phyloP scores from a whole-genome alignment of 1,284 basidiomycete species.

The Tremellales sp. region DNA sequence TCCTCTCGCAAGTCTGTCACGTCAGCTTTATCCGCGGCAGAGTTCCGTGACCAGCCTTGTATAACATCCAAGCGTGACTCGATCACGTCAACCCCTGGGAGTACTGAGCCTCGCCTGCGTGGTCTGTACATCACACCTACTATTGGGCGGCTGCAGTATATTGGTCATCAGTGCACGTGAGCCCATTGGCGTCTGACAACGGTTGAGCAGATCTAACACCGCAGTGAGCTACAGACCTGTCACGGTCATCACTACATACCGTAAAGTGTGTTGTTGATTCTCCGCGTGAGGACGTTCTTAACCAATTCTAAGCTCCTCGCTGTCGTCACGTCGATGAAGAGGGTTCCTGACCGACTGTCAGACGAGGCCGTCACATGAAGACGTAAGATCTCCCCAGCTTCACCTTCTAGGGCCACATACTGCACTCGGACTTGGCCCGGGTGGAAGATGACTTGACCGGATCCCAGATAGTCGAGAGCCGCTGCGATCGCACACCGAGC shows the following conservation, averaged over 20 bases:
- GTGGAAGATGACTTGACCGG: slow-evolving; percentile 64
- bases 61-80: slow-evolving; percentile 78
- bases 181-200: slow-evolving; percentile 85
- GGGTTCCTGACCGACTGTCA: slow-evolving; percentile 59
- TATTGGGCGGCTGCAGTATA: slow-evolving; percentile 75
- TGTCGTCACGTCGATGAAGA: slow-evolving; percentile 87
- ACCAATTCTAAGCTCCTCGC: slow-evolving; percentile 83
- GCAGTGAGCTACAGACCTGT: not conserved
- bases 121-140: too few species aligned
- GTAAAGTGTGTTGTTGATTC: slow-evolving; percentile 65
- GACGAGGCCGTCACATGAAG: slow-evolving; percentile 3
- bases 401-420: slow-evolving; percentile 66
- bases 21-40: not conserved
- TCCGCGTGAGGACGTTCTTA: slow-evolving; percentile 63
- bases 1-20: not conserved
- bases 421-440: slow-evolving; percentile 69
- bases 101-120: too few species aligned
- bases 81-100: too few species aligned
- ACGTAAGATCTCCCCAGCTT: too few species aligned
- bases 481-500: slow-evolving; percentile 78
- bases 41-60: slow-evolving; percentile 55
- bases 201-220: slow-evolving; percentile 60
- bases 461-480: slow-evolving; percentile 74
- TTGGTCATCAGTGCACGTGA: slow-evolving; percentile 70
- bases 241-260: slow-evolving; percentile 52